Percentiles rank a stretch among this genome's conserved stretches.
Evolutionary conservation across 2,329 filamentous ascomycete genomes (phyloP).

Genomic region (Fusarium armeniacum): DNA sequence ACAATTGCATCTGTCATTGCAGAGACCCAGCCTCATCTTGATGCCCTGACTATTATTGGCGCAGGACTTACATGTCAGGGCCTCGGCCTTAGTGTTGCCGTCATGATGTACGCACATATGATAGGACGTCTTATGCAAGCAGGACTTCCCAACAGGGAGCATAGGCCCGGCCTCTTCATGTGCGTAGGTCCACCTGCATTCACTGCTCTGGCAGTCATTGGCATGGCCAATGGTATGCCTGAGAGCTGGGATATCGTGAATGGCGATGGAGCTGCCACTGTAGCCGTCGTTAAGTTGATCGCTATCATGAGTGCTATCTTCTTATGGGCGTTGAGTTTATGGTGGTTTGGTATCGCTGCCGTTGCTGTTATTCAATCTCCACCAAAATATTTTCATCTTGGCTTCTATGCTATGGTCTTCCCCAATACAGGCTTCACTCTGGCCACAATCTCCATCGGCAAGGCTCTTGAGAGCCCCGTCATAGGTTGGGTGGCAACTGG

Average conservation of each 20-base stretch:
- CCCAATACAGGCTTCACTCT: constrained; percentile 72
- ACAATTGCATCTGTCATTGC: constrained; percentile 77
- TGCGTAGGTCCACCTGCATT: constrained; percentile 79
- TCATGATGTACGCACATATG: constrained; percentile 80
- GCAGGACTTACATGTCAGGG: constrained; percentile 78
- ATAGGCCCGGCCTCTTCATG: constrained; percentile 79
- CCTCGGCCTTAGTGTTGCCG: constrained; percentile 74
- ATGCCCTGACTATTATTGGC: constrained; percentile 73
- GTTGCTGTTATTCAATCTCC: constrained; percentile 54
- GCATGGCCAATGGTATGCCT: constrained; percentile 67
- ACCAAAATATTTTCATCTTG: constrained; percentile 68
- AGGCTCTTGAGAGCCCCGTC: constrained; percentile 59
- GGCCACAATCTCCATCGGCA: constrained; percentile 66
- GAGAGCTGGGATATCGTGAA: constrained; percentile 60
- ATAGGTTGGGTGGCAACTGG: constrained; percentile 64
- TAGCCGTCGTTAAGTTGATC: constrained; percentile 60
- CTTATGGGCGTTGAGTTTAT: constrained; percentile 73
- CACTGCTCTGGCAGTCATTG: constrained; percentile 76
- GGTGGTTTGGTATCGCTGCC: constrained; percentile 65
- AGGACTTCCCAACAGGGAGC: constrained; percentile 70
- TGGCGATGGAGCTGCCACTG: constrained; percentile 57
- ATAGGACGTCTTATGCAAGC: constrained; percentile 76
- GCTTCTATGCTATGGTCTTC: constrained; percentile 75
- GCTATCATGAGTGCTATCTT: constrained; percentile 66
- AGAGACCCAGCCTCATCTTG: constrained; percentile 67